Base-by-base conservation (phyloP, 1,139 yeast genomes). In the Geotrichum histeridarum region DNA sequence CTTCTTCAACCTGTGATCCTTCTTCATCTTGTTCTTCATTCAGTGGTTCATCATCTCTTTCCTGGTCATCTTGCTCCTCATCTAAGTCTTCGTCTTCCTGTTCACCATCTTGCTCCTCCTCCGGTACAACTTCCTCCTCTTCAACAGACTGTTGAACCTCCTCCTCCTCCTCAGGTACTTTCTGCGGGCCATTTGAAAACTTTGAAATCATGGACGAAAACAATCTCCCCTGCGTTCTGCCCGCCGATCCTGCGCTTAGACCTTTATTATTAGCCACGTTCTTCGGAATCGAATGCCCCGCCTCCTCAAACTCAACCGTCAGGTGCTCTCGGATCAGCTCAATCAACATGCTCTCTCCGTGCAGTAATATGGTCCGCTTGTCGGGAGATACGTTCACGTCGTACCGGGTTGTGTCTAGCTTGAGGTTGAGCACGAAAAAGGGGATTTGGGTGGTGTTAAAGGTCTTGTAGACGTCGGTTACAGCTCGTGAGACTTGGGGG, bases 351-450 rank as follows among this genome's bases (percentile, higher is more conserved):
- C 70, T 68, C 66, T 91, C 97, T 58, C 81, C 76, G 55, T 85
- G 91, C 1, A 93, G 66, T 61, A 88, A 65, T 1, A 93, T 75
- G 2, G 82, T 79, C 48, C 94, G 74, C 66, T 93, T 93, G 66
- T 93, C 97, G 0, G 99, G 99, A 0, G 96, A 83, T 1, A 94
- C 85, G 68, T 93, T 93, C 17, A 93, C 77, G 70, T 93, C 99
- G 38, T 87, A 68, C 22, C 75, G 72, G 22, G 68, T 64, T 0
- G 85, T 75, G 45, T 78, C 76, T 11, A 89, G 67, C 8, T 66
- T 64, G 37, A 93, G 62, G 67, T 94, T 77, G 1, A 88, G 64
- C 1, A 90, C 73, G 51, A 86, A 75, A n/a, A 81, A 79, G 0
- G 99, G 99, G 54, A 67, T 77, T 64, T 90, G 96, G 4, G 83